These are phyloP conservation scores for Xylogone sp. DNA, from an alignment of 2,329 filamentous ascomycete species.

Conservation along the genomic window DNA sequence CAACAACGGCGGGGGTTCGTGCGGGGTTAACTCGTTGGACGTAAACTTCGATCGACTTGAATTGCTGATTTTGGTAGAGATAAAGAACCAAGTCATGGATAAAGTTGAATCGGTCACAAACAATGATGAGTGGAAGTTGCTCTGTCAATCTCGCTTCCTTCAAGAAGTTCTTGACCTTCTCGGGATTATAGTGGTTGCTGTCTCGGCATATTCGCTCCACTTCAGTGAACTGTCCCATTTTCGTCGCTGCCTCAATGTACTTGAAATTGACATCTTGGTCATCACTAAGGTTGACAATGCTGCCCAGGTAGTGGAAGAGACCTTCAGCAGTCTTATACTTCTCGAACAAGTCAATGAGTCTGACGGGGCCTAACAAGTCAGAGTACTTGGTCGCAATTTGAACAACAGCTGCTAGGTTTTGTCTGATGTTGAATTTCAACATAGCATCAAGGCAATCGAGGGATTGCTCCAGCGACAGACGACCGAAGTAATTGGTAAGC, in stretches of 20 bases:
- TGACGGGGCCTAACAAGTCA: slow-evolving; percentile 82
- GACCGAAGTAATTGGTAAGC: slow-evolving; percentile 88
- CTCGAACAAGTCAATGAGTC: slow-evolving; percentile 89
- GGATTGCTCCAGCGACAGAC: slow-evolving; percentile 91
- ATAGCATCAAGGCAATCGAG: slow-evolving; percentile 93
- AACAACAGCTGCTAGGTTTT: slow-evolving; percentile 92
- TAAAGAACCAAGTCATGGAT: slow-evolving; percentile 95
- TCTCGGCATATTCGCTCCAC: slow-evolving; percentile 97
- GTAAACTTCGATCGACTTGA: slow-evolving; percentile 97
- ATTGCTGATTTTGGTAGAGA: slow-evolving; percentile 98
- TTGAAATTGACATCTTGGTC: slow-evolving; percentile 98
- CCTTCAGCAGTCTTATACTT: slow-evolving; percentile 97
- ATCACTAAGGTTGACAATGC: slow-evolving; percentile 94
- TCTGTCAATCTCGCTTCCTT: slow-evolving; percentile 93
- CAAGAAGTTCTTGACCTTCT: slow-evolving; percentile 98
- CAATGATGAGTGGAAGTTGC: slow-evolving; percentile 93
- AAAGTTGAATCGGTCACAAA: slow-evolving; percentile 99
- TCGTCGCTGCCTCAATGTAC: slow-evolving; percentile 96
- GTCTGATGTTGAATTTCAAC: slow-evolving; percentile 93
- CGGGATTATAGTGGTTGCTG: slow-evolving; percentile 82
- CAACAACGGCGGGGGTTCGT: slow-evolving; percentile 87
- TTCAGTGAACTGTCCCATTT: slow-evolving; percentile 89
- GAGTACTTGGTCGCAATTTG: slow-evolving; percentile 98
- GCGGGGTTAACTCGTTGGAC: slow-evolving; percentile 95
- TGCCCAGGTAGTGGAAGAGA: slow-evolving; percentile 96